Evolutionary conservation across 2,329 filamentous ascomycete genomes (phyloP), one percentile per base, ranked within the genome.

Genomic region (Trichoderma breve): DNA sequence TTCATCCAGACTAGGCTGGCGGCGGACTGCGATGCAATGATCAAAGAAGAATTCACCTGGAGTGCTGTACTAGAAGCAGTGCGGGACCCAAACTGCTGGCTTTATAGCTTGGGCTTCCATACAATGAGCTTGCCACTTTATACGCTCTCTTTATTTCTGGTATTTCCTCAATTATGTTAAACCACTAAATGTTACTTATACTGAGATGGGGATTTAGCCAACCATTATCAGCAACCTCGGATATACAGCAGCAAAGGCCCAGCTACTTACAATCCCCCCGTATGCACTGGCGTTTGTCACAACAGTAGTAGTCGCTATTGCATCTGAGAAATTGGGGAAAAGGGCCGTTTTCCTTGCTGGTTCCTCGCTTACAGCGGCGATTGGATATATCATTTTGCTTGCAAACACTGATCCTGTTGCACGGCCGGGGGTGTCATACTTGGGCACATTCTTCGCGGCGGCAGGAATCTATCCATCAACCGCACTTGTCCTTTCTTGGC

Each of bases 51-150:
- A 0, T 94, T 95, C 76, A 87, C 82, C 4, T 95, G 92, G 93
- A 79, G 75, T 0, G 89, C 90, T 24, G 92, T 94, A 0, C 71
- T 80, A 28, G 83, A 87, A 21, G 92, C 92, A 0, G 79, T 93
- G 53, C 87, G 84, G 15, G 91, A 95, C 75, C 87, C 88, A 1
- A 93, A 91, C 77, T 90, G 90, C 76, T 93, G 89, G 90, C 84
- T 94, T 0, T 94, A 94, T 74, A 90, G 91, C 0, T 78, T 93
- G 0, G 88, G 86, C 0, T 93, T 93, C 75, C 91, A 94, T 78
- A 93, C 91, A 6, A 89, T 93, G 84, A 91, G 89, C 71, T 80
- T 94, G 14, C 87, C 87, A 0, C 80, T 89, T 0, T 89, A 89
- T 72, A 88, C 87, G 0, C 80, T 88, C 6, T 84, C 89, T 0